These are phyloP conservation scores for Thalassiosira hispida DNA, from an alignment of 352 stramenopile genomes.

Conservation along the genomic window DNA sequence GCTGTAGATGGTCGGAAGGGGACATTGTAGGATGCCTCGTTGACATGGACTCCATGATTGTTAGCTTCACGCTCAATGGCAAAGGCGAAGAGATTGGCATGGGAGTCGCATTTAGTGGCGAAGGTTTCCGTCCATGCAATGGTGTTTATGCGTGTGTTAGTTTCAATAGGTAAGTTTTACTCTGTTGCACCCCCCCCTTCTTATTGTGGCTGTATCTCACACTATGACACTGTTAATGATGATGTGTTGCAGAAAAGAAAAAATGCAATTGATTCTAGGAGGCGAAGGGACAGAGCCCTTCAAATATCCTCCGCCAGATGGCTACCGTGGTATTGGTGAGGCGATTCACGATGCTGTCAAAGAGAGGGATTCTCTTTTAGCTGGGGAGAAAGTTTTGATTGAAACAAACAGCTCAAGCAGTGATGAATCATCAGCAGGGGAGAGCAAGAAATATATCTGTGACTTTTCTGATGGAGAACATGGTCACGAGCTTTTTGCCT, in stretches of 20 bases:
- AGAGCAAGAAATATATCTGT: conserved; percentile 73
- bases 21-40: conserved; percentile 85
- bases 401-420: conserved; percentile 5
- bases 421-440: conserved; percentile 14
- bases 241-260: conserved; percentile 72
- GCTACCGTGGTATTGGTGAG: conserved; percentile 82
- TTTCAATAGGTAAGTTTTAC: conserved; percentile 80
- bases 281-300: conserved; percentile 75
- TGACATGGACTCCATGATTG: conserved; percentile 82
- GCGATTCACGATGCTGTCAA: conserved; percentile 71
- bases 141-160: conserved; percentile 87
- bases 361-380: conserved; percentile 65
- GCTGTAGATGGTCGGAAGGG: conserved; percentile 83
- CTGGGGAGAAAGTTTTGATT: conserved; percentile 71
- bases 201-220: too few relatives aligned
- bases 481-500: conserved; percentile 86
- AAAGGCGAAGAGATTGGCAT: conserved; percentile 87
- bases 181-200: background rate
- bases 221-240: too few relatives aligned
- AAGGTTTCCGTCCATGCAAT: conserved; percentile 83
- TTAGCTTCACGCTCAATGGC: conserved; percentile 89
- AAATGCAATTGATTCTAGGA: conserved; percentile 84
- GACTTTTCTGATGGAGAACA: conserved; percentile 86
- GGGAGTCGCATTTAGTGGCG: conserved; percentile 84
- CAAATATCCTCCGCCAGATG: conserved; percentile 75